Percentiles rank a stretch among this genome's conserved stretches.
These are phyloP conservation scores for Carex myosuroides DNA, from an alignment of 176 grass and related monocot genomes.

Conservation along the genomic window DNA sequence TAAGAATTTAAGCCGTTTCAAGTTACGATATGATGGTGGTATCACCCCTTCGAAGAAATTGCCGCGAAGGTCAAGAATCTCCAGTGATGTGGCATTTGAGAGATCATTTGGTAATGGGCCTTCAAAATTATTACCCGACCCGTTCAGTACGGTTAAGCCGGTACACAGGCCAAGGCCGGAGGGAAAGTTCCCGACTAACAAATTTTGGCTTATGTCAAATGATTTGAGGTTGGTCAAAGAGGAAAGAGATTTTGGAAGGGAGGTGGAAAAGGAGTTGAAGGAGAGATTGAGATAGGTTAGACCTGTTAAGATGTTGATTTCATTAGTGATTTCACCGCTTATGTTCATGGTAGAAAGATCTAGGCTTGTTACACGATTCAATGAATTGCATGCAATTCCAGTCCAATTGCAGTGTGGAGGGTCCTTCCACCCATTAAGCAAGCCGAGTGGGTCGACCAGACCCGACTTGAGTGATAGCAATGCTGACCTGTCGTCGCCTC, in stretches of 20 bases:
- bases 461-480: constrained; percentile 64
- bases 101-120: constrained; percentile 59
- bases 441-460: constrained; percentile 47
- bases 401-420: constrained; percentile 65
- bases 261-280: constrained; percentile 56
- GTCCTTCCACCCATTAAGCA: constrained; percentile 44
- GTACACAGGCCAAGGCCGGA: constrained; percentile 56
- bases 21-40: constrained; percentile 56
- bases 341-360: constrained; percentile 72
- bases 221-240: constrained; percentile 39
- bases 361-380: constrained; percentile 38
- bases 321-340: constrained; percentile 48
- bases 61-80: constrained; percentile 65
- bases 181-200: constrained; percentile 64
- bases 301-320: constrained; percentile 40
- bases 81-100: constrained; percentile 52
- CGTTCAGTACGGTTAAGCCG: constrained; percentile 45
- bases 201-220: constrained; percentile 79
- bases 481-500: constrained; percentile 33
- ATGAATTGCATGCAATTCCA: constrained; percentile 50
- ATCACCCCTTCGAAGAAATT: constrained; percentile 68
- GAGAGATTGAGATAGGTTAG: constrained; percentile 71
- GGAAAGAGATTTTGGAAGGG: constrained; percentile 54
- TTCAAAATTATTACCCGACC: constrained; percentile 77
- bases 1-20: constrained; percentile 66